Evolutionary conservation across 75 land plant species (phyloP), one percentile per base, ranked within the genome.

Genomic region (Selaginella tamariscina): DNA sequence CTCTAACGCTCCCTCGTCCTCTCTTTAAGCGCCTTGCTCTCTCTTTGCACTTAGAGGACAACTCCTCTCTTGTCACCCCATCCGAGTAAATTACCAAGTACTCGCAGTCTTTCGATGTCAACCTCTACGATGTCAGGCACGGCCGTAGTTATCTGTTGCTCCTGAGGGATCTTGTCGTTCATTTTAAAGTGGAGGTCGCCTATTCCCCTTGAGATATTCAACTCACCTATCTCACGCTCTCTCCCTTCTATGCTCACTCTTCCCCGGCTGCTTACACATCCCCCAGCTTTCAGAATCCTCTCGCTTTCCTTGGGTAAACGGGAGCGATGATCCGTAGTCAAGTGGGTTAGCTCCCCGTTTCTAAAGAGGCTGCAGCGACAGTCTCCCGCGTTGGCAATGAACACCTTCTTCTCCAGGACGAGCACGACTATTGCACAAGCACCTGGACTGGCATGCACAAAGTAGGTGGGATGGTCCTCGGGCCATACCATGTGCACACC

Each of bases 91-190:
- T 15, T 39, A 39, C 15, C 49, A 39, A 39, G 49, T 5, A 39
- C 49, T 39, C 49, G 49, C 49, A 39, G 49, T 39, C 49, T 39
- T 39, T 39, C 49, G 49, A 39, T 39, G 49, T 39, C 49, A 39
- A 39, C 49, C 49, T 39, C 49, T 5, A 39, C 49, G 15, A 39
- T 39, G 15, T 39, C 49, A 39, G 49, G 49, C 49, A 15, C 49
- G 15, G 49, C 49, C 5, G 49, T 5, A 39, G 15, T 15, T 5
- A 39, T 39, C 49, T 39, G 49, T 39, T 39, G 11, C 49, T 39
- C 49, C 49, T 39, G 49, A 39, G 49, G 49, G 15, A 39, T 5
- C 49, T 5, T 39, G 49, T 39, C 15, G 49, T 39, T 39, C 49
- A 39, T 39, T 15, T 39, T 39, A 39, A 39, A 39, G 15, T 39